Percentiles rank a stretch among this genome's conserved stretches.
These are phyloP conservation scores for Rhodotorula sp. DNA, from an alignment of 1,284 basidiomycete species.

Conservation along the genomic window DNA sequence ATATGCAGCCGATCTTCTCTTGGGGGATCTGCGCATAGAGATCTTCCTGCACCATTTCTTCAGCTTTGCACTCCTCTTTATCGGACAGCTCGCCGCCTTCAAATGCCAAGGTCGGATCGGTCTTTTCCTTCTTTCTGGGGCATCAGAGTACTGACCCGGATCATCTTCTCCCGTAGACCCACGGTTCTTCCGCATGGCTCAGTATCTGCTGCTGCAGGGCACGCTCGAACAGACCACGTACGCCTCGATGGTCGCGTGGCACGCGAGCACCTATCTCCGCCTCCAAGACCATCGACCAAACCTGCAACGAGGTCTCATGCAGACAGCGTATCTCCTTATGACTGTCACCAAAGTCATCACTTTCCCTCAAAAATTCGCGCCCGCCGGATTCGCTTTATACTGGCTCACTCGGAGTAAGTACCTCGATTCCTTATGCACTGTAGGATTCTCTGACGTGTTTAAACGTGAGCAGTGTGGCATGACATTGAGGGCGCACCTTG, in stretches of 20 bases:
- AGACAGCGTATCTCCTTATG: not conserved
- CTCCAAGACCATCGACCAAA: slow-evolving; percentile 7
- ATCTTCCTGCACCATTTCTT: slow-evolving; percentile 29
- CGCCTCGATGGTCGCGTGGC: slow-evolving; percentile 19
- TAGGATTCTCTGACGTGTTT: too few relatives aligned
- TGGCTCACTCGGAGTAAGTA: slow-evolving; percentile 28
- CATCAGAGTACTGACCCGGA: not conserved
- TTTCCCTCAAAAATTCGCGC: slow-evolving; percentile 27
- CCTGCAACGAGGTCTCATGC: not conserved
- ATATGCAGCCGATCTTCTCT: slow-evolving; percentile 9
- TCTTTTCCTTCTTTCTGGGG: not conserved
- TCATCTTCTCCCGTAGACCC: not conserved
- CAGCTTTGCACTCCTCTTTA: slow-evolving; percentile 17
- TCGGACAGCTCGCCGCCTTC: slow-evolving; percentile 14
- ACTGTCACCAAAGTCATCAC: slow-evolving; percentile 17
- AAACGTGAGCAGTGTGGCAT: slow-evolving; percentile 19
- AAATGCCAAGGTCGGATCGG: slow-evolving; percentile 6
- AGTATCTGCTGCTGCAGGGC: slow-evolving; percentile 19
- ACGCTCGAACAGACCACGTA: slow-evolving; percentile 25
- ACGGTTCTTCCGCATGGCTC: slow-evolving; percentile 11
- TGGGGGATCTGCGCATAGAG: slow-evolving; percentile 8
- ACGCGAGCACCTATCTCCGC: slow-evolving; percentile 12
- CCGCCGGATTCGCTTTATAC: slow-evolving; percentile 24
- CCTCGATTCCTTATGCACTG: too few relatives aligned
- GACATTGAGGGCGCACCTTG: slow-evolving; percentile 12